Base-by-base conservation (phyloP, 2,329 filamentous ascomycete species). In the Aspergillus candidus region DNA sequence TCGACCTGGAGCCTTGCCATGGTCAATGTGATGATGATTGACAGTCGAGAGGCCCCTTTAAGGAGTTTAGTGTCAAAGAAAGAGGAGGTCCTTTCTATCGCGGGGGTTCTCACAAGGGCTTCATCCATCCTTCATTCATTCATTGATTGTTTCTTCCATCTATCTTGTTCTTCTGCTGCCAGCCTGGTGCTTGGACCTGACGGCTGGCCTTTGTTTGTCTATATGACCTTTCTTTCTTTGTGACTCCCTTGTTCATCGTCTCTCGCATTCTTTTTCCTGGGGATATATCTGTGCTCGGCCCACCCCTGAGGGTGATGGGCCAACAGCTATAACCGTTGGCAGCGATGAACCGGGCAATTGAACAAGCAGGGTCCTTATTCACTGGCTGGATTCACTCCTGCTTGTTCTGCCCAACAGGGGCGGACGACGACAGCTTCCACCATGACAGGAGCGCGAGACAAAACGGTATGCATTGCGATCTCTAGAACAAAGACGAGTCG, bases 381-480 rank as follows among this genome's bases (percentile, higher is more conserved):
- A 62, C 56, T 53, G 60, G 59, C 53, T 70, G 67, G 67, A 54
- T 68, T 48, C 54, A 57, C 37, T 67, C 63, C 52, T 70, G 65
- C 56, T 62, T 63, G 50, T 59, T 56, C 48, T 69, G 64, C 51
- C 56, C 45, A 49, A 50, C 46, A 7, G 38, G 39, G 35, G 56
- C 54, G 36, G 56, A 61, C 45, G 48, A 55, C 42, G 57, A 60
- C 46, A 49, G 49, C 49, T 47, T 42, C 46, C 50, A 48, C 41
- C 51, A 55, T 46, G 56, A 47, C 41, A 52, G 50, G 48, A 50
- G 52, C 35, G 43, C 53, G 44, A 49, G 54, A 40, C 47, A 49
- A 31, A 56, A 50, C 48, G 51, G 53, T 52, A 46, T 39, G 47
- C 50, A 12, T 14, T 33, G 30, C 17, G 4, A 3, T 27, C 7